These are phyloP conservation scores for Ophiostoma sp. DNA, from an alignment of 2,329 filamentous ascomycete species.

Conservation along the genomic window DNA sequence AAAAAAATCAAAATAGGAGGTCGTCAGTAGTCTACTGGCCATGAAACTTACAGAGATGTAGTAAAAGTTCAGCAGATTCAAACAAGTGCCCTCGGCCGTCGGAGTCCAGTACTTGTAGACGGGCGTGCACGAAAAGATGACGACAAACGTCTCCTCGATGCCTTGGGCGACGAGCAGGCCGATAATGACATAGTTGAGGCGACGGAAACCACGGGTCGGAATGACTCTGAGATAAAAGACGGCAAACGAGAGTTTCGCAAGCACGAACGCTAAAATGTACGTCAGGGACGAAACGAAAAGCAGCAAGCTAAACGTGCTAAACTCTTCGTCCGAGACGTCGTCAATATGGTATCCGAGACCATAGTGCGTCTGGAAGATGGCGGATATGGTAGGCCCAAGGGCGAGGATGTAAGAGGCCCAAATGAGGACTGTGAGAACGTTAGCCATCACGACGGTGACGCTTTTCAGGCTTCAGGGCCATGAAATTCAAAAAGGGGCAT, in stretches of 20 bases:
- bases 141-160: slow-evolving; percentile 23
- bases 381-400: not conserved
- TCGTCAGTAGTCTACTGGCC: not conserved
- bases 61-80: slow-evolving; percentile 11
- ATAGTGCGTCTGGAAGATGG: not conserved
- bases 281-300: slow-evolving; percentile 9
- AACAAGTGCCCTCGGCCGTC: not conserved
- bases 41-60: not conserved
- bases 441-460: not conserved
- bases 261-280: slow-evolving; percentile 14
- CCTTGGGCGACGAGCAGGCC: slow-evolving; percentile 13
- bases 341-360: slow-evolving; percentile 11
- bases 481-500: not conserved
- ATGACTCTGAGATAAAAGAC: slow-evolving; percentile 20
- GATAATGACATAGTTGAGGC: slow-evolving; percentile 19
- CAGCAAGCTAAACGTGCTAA: not conserved
- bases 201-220: not conserved
- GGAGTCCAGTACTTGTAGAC: slow-evolving; percentile 20
- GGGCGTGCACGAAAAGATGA: slow-evolving; percentile 18
- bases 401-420: not conserved
- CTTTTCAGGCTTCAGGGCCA: not conserved
- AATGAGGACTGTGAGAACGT: not conserved
- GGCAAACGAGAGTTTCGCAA: slow-evolving; percentile 19
- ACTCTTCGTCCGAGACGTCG: not conserved
- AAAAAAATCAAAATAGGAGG: not conserved